A percentile compares a stretch with the other conserved stretches of the same genome.
Conservation (phyloP, 371 early-diverging fungal genomes). For the Blakeslea trispora region DNA sequence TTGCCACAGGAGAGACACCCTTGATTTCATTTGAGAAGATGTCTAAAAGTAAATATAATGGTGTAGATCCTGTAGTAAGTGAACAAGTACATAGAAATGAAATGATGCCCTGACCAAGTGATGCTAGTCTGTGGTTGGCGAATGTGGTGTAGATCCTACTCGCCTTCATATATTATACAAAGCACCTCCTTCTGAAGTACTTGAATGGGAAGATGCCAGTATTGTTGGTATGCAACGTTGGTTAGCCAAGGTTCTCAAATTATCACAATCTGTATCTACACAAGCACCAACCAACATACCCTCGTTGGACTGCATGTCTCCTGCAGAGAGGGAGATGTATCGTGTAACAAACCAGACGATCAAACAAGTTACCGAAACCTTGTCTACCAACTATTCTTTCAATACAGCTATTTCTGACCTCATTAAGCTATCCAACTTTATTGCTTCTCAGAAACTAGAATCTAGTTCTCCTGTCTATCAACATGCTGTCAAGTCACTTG, state of each 20-base stretch:
- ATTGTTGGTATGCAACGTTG: conserved; percentile 93
- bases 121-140: conserved; percentile 57
- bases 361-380: conserved; percentile 63
- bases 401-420: conserved; percentile 82
- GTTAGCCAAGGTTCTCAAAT: conserved; percentile 59
- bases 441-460: conserved; percentile 19
- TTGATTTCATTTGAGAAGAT: conserved; percentile 86
- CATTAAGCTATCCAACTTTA: conserved; percentile 79
- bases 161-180: conserved; percentile 88
- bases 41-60: conserved; percentile 96
- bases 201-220: conserved; percentile 90
- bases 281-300: not conserved
- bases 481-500: conserved; percentile 57
- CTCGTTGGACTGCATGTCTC: conserved; percentile 43
- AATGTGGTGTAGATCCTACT: conserved; percentile 84
- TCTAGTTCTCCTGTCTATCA: conserved; percentile 52
- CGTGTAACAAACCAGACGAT: conserved; percentile 43
- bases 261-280: conserved; percentile 19
- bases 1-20: conserved; percentile 64
- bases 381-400: conserved; percentile 65
- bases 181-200: conserved; percentile 88
- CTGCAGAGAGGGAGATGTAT: conserved; percentile 62
- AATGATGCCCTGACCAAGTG: no score
- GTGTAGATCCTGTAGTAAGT: conserved; percentile 81
- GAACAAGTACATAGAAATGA: not conserved